Percentiles rank a stretch among this genome's conserved stretches.
Conservation (phyloP, 441 rosid species). For the Raphanus hybrid region DNA sequence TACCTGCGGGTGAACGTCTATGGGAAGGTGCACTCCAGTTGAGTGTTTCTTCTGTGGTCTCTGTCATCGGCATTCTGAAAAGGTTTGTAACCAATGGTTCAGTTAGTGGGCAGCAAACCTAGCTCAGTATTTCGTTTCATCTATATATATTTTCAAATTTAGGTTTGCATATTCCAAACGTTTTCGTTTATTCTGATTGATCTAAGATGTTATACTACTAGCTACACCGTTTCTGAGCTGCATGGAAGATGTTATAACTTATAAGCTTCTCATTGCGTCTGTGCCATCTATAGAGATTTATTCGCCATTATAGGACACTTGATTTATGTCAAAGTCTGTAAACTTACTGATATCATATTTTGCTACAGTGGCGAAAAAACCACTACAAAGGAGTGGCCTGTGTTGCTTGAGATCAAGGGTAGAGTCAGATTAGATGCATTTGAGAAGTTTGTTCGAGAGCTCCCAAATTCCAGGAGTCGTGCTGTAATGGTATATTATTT, state of each 20-base stretch:
- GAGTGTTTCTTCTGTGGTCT: constrained; percentile 48
- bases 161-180: not conserved
- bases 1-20: constrained; percentile 54
- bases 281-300: not conserved
- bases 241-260: constrained; percentile 15
- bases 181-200: not conserved
- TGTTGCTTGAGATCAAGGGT: constrained; percentile 79
- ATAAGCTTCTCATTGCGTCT: not conserved
- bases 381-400: constrained; percentile 63
- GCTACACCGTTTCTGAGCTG: constrained; percentile 3
- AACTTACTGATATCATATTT: not conserved
- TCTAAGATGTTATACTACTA: not conserved
- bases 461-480: constrained; percentile 86
- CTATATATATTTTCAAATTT: not conserved
- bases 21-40: constrained; percentile 89
- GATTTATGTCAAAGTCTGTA: not conserved
- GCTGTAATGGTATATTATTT: constrained; percentile 82
- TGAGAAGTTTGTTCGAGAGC: constrained; percentile 89
- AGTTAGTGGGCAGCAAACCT: not conserved
- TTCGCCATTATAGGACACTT: not conserved
- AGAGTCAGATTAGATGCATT: constrained; percentile 90
- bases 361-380: constrained; percentile 76
- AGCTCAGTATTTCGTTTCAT: not conserved
- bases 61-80: constrained; percentile 64
- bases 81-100: constrained; percentile 54